Conservation (phyloP, 1,284 basidiomycete genomes). For the Apiotrichum gracile region DNA sequence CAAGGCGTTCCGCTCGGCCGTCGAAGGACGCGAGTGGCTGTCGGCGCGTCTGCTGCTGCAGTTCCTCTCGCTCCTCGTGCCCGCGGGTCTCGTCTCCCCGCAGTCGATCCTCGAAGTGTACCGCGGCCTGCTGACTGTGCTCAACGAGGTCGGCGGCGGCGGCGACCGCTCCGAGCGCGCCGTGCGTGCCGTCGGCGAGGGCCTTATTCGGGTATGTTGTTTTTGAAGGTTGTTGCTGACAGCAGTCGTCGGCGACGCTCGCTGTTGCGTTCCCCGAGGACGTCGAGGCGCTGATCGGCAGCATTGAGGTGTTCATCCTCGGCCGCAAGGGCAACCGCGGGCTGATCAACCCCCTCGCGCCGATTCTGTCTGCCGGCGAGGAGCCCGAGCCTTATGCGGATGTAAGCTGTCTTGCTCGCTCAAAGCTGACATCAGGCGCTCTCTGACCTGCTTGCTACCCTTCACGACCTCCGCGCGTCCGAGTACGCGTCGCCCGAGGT, state of each 20-base stretch:
- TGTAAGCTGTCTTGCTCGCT: conserved; percentile 19
- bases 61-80: conserved; percentile 79
- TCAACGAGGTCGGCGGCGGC: conserved; percentile 85
- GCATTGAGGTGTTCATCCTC: conserved; percentile 36
- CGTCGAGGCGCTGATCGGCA: conserved; percentile 28
- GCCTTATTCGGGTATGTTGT: conserved; percentile 67
- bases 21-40: conserved; percentile 82
- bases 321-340: conserved; percentile 26
- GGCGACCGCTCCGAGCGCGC: conserved; percentile 77
- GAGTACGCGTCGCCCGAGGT: conserved; percentile 26
- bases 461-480: conserved; percentile 31
- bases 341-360: conserved; percentile 31
- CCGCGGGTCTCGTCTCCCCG: conserved; percentile 65
- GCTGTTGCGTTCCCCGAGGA: conserved; percentile 29
- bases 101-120: conserved; percentile 71
- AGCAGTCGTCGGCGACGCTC: conserved; percentile 41
- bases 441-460: conserved; percentile 30
- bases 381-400: conserved; percentile 28
- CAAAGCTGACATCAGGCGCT: conserved; percentile 24
- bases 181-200: conserved; percentile 79
- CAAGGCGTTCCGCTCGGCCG: conserved; percentile 74
- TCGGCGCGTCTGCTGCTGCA: conserved; percentile 82
- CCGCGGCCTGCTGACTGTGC: conserved; percentile 71
- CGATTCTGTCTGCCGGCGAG: conserved; percentile 28
- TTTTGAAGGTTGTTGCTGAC: conserved; percentile 6